Percentiles rank a stretch among this genome's conserved stretches.
phyloP scores from a whole-genome alignment of 2,329 filamentous ascomycete species.

The Ceratocystis cacaofunesta region DNA sequence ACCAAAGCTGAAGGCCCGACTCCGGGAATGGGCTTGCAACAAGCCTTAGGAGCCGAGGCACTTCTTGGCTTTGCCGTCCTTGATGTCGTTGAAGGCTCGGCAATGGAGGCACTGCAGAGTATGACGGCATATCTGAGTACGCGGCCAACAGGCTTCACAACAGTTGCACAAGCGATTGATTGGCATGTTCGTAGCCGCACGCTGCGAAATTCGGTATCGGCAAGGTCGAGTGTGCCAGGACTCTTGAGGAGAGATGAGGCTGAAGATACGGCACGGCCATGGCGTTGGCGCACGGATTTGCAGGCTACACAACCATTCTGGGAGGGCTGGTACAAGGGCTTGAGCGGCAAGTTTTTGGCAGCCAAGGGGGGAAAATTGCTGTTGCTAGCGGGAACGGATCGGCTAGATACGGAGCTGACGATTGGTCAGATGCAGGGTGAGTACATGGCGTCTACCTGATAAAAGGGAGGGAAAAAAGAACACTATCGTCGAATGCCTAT shows the following conservation, averaged over 20 bases:
- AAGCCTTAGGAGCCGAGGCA: slow-evolving; percentile 41
- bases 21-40: slow-evolving; percentile 24
- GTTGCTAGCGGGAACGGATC: slow-evolving; percentile 75
- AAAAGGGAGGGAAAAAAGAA: not conserved
- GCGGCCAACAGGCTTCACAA: slow-evolving; percentile 64
- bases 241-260: slow-evolving; percentile 43
- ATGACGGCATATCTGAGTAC: slow-evolving; percentile 87
- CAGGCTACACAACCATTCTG: slow-evolving; percentile 76
- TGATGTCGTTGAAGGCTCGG: slow-evolving; percentile 90
- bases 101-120: slow-evolving; percentile 82
- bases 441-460: slow-evolving; percentile 11
- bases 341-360: slow-evolving; percentile 75
- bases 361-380: slow-evolving; percentile 73
- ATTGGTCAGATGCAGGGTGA: slow-evolving; percentile 94
- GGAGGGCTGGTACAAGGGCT: slow-evolving; percentile 81
- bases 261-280: slow-evolving; percentile 31
- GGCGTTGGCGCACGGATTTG: slow-evolving; percentile 79
- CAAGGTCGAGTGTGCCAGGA: slow-evolving; percentile 72
- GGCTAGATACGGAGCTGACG: slow-evolving; percentile 78
- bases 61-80: slow-evolving; percentile 78
- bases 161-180: slow-evolving; percentile 64
- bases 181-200: slow-evolving; percentile 89
- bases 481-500: not conserved
- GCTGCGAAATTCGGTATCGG: slow-evolving; percentile 68
- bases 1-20: slow-evolving; percentile 63